Conservation (phyloP, 371 early-diverging fungal genomes). For the Apophysomyces elegans region DNA sequence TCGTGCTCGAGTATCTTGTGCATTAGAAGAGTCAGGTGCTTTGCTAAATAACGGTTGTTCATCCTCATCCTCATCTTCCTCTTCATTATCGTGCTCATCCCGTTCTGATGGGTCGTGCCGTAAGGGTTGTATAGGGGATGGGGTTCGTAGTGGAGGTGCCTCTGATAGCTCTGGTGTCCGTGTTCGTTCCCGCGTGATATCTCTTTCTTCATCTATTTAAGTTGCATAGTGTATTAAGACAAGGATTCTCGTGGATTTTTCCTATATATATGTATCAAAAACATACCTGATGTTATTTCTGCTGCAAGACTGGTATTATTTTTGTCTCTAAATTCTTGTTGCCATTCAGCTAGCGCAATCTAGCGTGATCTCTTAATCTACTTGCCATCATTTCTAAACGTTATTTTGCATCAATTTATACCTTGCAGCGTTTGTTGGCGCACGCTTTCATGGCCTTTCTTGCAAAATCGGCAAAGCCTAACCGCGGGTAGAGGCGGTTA, state of each 20-base stretch:
- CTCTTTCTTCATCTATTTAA: not conserved
- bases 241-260: not conserved
- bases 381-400: not conserved
- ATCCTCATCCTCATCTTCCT: not conserved
- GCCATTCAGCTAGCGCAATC: slow-evolving; percentile 25
- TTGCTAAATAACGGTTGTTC: slow-evolving; percentile 1
- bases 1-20: not conserved
- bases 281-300: slow-evolving; percentile 20
- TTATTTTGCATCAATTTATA: not conserved
- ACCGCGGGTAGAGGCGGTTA: slow-evolving; percentile 53
- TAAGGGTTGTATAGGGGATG: not conserved
- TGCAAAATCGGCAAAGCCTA: slow-evolving; percentile 48
- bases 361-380: not conserved
- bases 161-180: not conserved
- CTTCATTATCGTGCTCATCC: not conserved
- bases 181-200: not conserved
- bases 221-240: not conserved
- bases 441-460: slow-evolving; percentile 45
- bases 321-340: slow-evolving; percentile 32
- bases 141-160: not conserved
- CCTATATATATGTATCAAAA: slow-evolving; percentile 10
- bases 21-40: not conserved
- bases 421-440: slow-evolving; percentile 29
- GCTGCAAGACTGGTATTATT: not conserved
- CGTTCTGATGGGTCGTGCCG: not conserved